phyloP scores from a whole-genome alignment of 176 grass and related monocot species.

The Aegilops speltoides region DNA sequence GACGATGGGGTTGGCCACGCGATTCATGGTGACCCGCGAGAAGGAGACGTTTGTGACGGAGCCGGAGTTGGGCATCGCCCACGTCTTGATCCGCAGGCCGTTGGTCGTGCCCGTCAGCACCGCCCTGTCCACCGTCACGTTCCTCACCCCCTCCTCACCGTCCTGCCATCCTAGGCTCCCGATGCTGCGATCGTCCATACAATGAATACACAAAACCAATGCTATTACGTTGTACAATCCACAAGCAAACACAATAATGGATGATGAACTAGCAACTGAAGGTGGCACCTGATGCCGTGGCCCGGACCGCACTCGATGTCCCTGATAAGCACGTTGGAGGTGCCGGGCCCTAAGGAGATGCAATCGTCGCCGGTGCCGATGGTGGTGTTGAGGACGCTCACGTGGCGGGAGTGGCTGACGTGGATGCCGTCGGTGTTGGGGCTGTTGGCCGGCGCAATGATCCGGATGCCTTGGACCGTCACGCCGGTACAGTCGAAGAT shows the following conservation, averaged over 20 bases:
- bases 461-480: conserved; percentile 30
- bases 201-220: background rate
- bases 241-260: background rate
- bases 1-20: conserved; percentile 53
- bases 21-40: conserved; percentile 31
- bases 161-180: conserved; percentile 45
- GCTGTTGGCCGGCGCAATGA: conserved; percentile 56
- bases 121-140: conserved; percentile 50
- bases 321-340: conserved; percentile 38
- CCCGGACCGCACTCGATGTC: conserved; percentile 55
- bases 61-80: conserved; percentile 45
- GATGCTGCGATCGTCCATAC: conserved; percentile 41
- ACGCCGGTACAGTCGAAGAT: conserved; percentile 49
- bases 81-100: conserved; percentile 69
- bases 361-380: conserved; percentile 71
- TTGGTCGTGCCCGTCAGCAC: conserved; percentile 49
- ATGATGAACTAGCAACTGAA: background rate
- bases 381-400: conserved; percentile 27
- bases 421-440: conserved; percentile 77
- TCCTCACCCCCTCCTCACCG: conserved; percentile 39
- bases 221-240: background rate
- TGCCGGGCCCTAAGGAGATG: conserved; percentile 54
- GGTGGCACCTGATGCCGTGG: conserved; percentile 57
- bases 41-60: conserved; percentile 41
- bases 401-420: conserved; percentile 39